These are phyloP conservation scores for Tuber borchii DNA, from an alignment of 495 filamentous ascomycete species.

Conservation along the genomic window DNA sequence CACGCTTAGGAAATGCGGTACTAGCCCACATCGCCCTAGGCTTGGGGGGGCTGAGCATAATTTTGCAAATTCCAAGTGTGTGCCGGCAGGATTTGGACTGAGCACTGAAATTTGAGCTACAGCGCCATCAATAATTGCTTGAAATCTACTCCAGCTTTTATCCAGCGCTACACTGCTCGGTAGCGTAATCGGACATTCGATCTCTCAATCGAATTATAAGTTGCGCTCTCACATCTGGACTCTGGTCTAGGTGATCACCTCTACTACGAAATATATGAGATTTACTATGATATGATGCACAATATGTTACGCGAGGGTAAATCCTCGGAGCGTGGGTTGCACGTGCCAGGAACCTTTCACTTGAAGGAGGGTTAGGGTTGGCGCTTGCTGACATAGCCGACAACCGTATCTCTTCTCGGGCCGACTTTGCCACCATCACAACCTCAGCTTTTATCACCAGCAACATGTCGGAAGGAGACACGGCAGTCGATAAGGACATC, in stretches of 20 bases:
- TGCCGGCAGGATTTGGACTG: neutral
- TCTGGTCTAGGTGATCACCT: neutral
- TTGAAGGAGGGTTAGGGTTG: neutral
- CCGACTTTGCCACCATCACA: neutral
- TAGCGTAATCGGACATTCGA: neutral
- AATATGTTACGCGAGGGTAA: neutral
- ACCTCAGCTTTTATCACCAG: neutral
- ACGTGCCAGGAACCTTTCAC: neutral
- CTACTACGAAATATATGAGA: neutral
- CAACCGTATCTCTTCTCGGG: neutral
- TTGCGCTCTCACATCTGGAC: neutral
- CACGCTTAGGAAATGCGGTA: neutral
- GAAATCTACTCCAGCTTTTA: neutral
- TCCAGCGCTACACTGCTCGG: neutral
- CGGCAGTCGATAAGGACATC: conserved; percentile 67
- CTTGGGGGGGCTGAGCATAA: neutral
- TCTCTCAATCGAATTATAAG: neutral
- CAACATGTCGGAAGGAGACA: conserved; percentile 43
- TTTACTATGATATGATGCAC: neutral
- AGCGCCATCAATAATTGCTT: neutral
- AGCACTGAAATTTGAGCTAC: neutral
- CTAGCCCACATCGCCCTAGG: neutral
- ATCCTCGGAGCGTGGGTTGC: neutral
- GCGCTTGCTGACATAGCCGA: conserved; percentile 2
- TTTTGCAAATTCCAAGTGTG: neutral